Percentiles rank a stretch among this genome's conserved stretches.
Evolutionary conservation across 164 flowering plant species (phyloP).

Genomic region (Tetracentron sinense): DNA sequence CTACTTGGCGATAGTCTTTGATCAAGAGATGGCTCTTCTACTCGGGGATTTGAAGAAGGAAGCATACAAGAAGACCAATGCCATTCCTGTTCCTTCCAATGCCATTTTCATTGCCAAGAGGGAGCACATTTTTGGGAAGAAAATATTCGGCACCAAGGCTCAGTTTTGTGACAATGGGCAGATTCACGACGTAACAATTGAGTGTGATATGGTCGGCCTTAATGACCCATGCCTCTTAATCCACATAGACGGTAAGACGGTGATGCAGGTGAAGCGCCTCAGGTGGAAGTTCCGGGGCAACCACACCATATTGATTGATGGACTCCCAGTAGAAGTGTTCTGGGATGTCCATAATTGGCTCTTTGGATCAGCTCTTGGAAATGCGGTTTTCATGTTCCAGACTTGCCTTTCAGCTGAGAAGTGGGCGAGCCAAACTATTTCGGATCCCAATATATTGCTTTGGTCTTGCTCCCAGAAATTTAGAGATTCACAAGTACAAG

Average conservation of each 20-base stretch:
- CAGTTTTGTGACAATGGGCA: slow-evolving; percentile 39
- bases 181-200: slow-evolving; percentile 30
- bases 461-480: slow-evolving; percentile 31
- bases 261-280: slow-evolving; percentile 38
- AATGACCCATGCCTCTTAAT: slow-evolving; percentile 34
- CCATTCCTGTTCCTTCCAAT: slow-evolving; percentile 13
- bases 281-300: slow-evolving; percentile 50
- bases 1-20: slow-evolving; percentile 31
- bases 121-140: slow-evolving; percentile 45
- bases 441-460: slow-evolving; percentile 17
- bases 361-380: slow-evolving; percentile 23
- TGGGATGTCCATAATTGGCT: slow-evolving; percentile 47
- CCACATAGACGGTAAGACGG: slow-evolving; percentile 31
- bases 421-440: slow-evolving; percentile 15
- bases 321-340: slow-evolving; percentile 32
- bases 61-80: slow-evolving; percentile 31
- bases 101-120: slow-evolving; percentile 35
- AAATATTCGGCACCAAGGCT: slow-evolving; percentile 27
- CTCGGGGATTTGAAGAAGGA: slow-evolving; percentile 40
- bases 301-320: slow-evolving; percentile 41
- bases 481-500: slow-evolving; percentile 24
- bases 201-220: slow-evolving; percentile 26
- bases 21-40: slow-evolving; percentile 30
- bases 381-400: slow-evolving; percentile 38
- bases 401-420: slow-evolving; percentile 28